Base-by-base conservation (phyloP, 495 filamentous ascomycete genomes). In the Daldinia caldariorum region DNA sequence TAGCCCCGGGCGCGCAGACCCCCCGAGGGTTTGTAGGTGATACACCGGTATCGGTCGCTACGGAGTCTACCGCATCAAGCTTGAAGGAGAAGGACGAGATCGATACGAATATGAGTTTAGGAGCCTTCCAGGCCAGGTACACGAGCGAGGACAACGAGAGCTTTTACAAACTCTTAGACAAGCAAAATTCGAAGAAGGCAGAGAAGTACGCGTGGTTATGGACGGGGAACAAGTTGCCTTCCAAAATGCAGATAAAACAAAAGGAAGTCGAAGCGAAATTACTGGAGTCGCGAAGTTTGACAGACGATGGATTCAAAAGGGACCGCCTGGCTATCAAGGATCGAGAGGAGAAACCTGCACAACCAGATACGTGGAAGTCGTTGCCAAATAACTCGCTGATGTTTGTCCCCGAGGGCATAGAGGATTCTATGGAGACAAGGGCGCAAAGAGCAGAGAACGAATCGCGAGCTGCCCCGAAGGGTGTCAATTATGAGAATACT, bases 81-180 rank as follows among this genome's bases (percentile, higher is more conserved):
- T 65, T 9, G 58, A 74, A 62, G 55, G 73, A 79, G 38, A 83
- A 80, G 73, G 81, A 83, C 53, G 76, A 83, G n/a, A 83, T 94
- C 34, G 92, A 98, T 77, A 90, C 91, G 12, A 90, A 89, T 72
- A 89, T 98, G 80, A 91, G 89, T 53, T 86, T 99, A 9, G 84
- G 88, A 53, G 87, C 90, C 3, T 99, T 98, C 73, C 95, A 98
- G 71, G 85, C 91, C 6, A 93, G 92, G 73, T 98, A 97, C 78
- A 98, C 94, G 4, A 95, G 91, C 70, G 95, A 99, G 79, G 95
- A 99, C 77, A 97, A 98, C 74, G 94, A 97, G 73, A 92, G 89
- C 55, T 97, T 99, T 82, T 94, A 97, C 79, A 90, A 90, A 73
- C 83, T 98, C 0, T 81, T 99, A 12, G 95, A 99, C 80, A 93